These are phyloP conservation scores for Phlyctochytrium bullatum DNA, from an alignment of 192 early-diverging fungal genomes.

Conservation along the genomic window DNA sequence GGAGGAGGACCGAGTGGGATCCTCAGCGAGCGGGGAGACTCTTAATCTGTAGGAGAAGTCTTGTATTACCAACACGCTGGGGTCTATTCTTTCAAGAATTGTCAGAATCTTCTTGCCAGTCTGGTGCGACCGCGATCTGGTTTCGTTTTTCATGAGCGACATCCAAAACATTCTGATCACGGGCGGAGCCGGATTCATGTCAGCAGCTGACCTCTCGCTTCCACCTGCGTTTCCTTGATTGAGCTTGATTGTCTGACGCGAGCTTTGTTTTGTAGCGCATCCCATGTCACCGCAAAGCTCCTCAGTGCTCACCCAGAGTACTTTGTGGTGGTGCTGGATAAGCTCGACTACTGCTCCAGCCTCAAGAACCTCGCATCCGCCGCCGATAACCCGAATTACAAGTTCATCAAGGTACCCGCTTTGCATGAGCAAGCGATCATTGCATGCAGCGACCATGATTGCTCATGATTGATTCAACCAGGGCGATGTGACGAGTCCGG, in stretches of 20 bases:
- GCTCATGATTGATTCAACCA: constrained; percentile 18
- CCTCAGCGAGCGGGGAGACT: too few species aligned
- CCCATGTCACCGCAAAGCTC: constrained; percentile 61
- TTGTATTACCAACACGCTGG: background rate
- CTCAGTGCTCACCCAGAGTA: constrained; percentile 67
- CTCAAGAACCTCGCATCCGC: constrained; percentile 52
- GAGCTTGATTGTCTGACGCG: background rate
- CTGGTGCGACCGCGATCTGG: too few species aligned
- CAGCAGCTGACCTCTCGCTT: background rate
- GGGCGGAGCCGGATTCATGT: constrained; percentile 86
- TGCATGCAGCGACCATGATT: background rate
- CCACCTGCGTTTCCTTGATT: background rate
- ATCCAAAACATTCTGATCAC: constrained; percentile 64
- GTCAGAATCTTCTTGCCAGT: background rate
- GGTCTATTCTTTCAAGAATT: background rate
- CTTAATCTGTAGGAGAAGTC: background rate
- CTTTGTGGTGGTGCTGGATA: constrained; percentile 66
- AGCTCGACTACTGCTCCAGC: constrained; percentile 77
- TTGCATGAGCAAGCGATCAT: background rate
- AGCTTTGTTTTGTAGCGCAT: constrained; percentile 63
- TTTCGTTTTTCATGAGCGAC: background rate
- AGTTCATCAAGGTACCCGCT: constrained; percentile 59
- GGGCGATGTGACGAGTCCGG: constrained; percentile 66
- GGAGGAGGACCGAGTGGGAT: too few species aligned
- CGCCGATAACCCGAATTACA: constrained; percentile 49